These are phyloP conservation scores for Kwoniella botswanensis DNA, from an alignment of 768 basidiomycete genomes.

Conservation along the genomic window DNA sequence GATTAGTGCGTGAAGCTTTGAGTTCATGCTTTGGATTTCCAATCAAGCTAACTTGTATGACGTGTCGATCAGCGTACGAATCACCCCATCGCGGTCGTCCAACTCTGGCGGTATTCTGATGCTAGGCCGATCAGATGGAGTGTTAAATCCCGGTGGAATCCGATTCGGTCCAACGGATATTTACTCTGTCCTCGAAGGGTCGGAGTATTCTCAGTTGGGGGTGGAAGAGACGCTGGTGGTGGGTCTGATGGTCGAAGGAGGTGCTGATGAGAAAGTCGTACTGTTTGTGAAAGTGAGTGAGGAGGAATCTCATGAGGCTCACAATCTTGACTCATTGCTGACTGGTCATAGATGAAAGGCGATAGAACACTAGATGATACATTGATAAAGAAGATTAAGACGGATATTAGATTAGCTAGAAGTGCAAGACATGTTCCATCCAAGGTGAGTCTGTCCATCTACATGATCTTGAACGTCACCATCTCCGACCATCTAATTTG, in stretches of 20 bases:
- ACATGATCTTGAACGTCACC: too few relatives aligned
- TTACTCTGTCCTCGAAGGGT: slow-evolving; percentile 74
- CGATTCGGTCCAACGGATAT: slow-evolving; percentile 81
- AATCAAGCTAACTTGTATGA: not conserved
- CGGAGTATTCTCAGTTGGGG: slow-evolving; percentile 60
- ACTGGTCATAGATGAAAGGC: slow-evolving; percentile 50
- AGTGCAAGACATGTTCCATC: slow-evolving; percentile 78
- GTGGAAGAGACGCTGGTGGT: slow-evolving; percentile 75
- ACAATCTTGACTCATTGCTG: not conserved
- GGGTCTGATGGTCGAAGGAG: slow-evolving; percentile 70
- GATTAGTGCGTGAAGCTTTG: slow-evolving; percentile 32
- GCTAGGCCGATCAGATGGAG: slow-evolving; percentile 82
- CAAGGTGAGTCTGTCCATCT: slow-evolving; percentile 61
- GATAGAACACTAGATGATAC: slow-evolving; percentile 63
- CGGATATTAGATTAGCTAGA: slow-evolving; percentile 67
- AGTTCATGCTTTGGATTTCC: too few relatives aligned
- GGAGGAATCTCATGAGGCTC: not conserved
- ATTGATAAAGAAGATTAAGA: slow-evolving; percentile 66
- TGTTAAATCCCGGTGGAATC: slow-evolving; percentile 82
- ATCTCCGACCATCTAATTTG: too few relatives aligned
- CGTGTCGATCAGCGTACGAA: slow-evolving; percentile 59
- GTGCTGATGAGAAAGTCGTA: slow-evolving; percentile 75
- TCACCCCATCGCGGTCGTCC: slow-evolving; percentile 68
- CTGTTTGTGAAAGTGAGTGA: slow-evolving; percentile 68
- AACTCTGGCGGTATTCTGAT: slow-evolving; percentile 81